Evolutionary conservation across 331 rosid genomes (phyloP), one percentile per base, ranked within the genome.

Genomic region (Quercus phellos): DNA sequence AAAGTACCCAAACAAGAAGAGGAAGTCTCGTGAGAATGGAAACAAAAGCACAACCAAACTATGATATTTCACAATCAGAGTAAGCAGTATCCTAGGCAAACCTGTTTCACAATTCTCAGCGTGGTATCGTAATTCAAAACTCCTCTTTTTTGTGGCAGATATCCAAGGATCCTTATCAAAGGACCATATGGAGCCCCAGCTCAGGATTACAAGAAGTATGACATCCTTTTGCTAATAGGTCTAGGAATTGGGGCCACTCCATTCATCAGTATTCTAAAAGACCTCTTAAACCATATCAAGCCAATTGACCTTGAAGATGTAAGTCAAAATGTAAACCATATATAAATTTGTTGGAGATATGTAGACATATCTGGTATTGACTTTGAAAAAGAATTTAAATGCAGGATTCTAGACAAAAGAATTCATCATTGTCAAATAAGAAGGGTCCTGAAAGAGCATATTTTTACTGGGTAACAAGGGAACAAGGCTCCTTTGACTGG

Each of bases 101-200:
- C 68, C 55, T 46, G 22, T 35, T 51, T 68, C 12, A 7, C 32
- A 9, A 1, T 38, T 35, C 34, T 76, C 14, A 5, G 35, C 2
- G 1, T 34, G 26, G 51, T 34, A 32, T 32, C 51, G 4, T 32
- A 34, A 30, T 2, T 66, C 26, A 66, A 66, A 32, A 7, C 18
- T 4, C 46, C 64, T 69, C 38, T 83, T 56, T 71, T 35, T 51
- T 64, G 67, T 35, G 1, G 21, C 74, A 78, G 85, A 63, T 92
- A 90, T 79, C 98, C 97, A n/a, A 87, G 80, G 86, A 92, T 94
- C 73, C 72, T 87, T 66, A 80, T 94, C 71, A 92, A 94, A 84
- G 98, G 98, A 79, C 96, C 98, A 17, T 94, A 86, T 76, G 97
- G 98, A 86, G 98, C 98, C 64, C 98, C 98, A 21, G 97, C 98